These are phyloP conservation scores for Mycena polygramma DNA, from an alignment of 768 basidiomycete species.

Conservation along the genomic window DNA sequence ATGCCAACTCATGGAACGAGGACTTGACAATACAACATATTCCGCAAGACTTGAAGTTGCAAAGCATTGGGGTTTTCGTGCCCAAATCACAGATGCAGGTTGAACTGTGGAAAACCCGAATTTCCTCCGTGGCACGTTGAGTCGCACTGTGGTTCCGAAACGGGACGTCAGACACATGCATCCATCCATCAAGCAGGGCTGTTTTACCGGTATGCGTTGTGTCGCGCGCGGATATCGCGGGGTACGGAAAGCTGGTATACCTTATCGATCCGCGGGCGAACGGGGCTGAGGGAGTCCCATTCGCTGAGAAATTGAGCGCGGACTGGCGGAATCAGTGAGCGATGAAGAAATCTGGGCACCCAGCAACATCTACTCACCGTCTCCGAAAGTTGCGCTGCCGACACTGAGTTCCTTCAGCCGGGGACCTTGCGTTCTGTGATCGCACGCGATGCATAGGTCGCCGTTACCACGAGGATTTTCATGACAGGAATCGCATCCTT, in stretches of 20 bases:
- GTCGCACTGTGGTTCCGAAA: constrained; percentile 48
- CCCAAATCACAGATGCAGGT: constrained; percentile 81
- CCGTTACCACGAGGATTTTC: constrained; percentile 60
- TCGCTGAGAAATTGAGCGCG: constrained; percentile 66
- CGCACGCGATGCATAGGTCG: constrained; percentile 64
- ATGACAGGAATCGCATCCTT: constrained; percentile 64
- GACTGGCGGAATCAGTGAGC: constrained; percentile 44
- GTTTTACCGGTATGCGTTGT: constrained; percentile 64
- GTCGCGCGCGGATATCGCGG: constrained; percentile 56
- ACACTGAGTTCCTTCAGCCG: constrained; percentile 63
- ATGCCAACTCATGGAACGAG: constrained; percentile 68
- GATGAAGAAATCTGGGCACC: constrained; percentile 16
- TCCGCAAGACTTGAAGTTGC: constrained; percentile 73
- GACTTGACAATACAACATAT: constrained; percentile 73
- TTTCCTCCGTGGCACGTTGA: constrained; percentile 56
- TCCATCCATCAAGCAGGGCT: constrained; percentile 18
- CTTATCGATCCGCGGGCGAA: constrained; percentile 61
- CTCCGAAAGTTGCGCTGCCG: constrained; percentile 64
- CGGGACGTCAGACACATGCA: constrained; percentile 18
- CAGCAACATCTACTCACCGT: constrained; percentile 54
- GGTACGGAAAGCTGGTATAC: constrained; percentile 66
- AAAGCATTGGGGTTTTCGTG: constrained; percentile 61
- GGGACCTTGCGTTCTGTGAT: constrained; percentile 57
- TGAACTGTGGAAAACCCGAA: constrained; percentile 72
- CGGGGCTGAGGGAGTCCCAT: constrained; percentile 59